Base-by-base conservation (phyloP, 2,329 filamentous ascomycete genomes). In the Pyrenophora seminiperda region DNA sequence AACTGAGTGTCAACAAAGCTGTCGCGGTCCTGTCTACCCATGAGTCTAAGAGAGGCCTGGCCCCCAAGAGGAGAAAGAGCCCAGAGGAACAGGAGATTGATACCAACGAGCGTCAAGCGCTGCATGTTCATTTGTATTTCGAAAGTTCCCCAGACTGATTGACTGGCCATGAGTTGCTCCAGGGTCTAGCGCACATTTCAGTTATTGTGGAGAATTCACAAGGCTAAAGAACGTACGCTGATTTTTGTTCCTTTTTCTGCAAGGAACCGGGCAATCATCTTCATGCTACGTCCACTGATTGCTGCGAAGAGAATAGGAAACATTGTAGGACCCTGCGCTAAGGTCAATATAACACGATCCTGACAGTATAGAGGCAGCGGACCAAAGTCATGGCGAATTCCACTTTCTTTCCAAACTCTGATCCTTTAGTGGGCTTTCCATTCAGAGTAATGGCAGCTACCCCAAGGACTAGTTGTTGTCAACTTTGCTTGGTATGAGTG, bases 261-360 rank as follows among this genome's bases (percentile, higher is more conserved):
- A 2, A 64, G 41, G 22, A 62, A 73, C n/a, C 70, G 30, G 0
- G 71, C 67, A 13, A 73, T 63, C 60, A 70, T 72, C 34, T 72
- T 72, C 55, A 73, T 62, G 14, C 70, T 70, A 7, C 67, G 54
- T 1, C 71, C 71, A 20, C 47, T 56, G 0, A 75, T 67, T 0
- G 72, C 71, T 0, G 71, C 69, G 31, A 74, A 74, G 0, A 72
- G 22, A 10, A 75, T 71, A 0, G 71, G 72, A 27, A 70, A 74
- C 7, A 75, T 46, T 0, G 71, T 72, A 2, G 72, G 71, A 13
- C 68, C 65, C 63, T 70, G 27, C 10, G 15, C 13, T 19, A 34
- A 17, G 13, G 15, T 22, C 29, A 31, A 27, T 22, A 11, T 22
- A 6, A 13, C 2, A 11, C 7, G 17, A 18, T 50, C 2, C 47